Evolutionary conservation across 1,284 basidiomycete genomes (phyloP).

Genomic region (Ganoderma leucocontextum): DNA sequence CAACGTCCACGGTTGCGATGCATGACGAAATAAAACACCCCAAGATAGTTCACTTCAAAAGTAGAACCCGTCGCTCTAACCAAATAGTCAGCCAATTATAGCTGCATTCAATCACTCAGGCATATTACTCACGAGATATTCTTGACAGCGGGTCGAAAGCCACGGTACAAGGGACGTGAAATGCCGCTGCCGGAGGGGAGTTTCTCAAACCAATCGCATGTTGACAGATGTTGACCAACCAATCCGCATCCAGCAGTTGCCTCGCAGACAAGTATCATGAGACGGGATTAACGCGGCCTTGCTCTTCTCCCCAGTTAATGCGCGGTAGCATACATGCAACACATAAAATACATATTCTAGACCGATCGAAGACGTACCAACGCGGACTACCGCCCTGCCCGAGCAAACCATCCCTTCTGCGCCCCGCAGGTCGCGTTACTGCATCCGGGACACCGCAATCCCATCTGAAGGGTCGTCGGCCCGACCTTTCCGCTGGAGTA

Average conservation of each 20-base stretch:
- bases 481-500: constrained; percentile 61
- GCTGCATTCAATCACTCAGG: not conserved
- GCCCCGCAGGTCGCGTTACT: constrained; percentile 87
- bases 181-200: not conserved
- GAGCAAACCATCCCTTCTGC: constrained; percentile 90
- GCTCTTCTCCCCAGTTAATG: not conserved
- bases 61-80: not conserved
- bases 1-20: not conserved
- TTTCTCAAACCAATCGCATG: not conserved
- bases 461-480: constrained; percentile 83
- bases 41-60: not conserved
- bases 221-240: no score
- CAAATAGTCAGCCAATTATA: not conserved
- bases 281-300: not conserved
- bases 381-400: constrained; percentile 50
- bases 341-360: constrained; percentile 9
- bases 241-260: not conserved
- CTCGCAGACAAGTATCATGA: not conserved
- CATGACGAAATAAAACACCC: not conserved
- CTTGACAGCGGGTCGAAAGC: not conserved
- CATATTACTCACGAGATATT: not conserved
- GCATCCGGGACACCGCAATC: constrained; percentile 93
- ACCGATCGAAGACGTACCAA: not conserved
- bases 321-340: constrained; percentile 15
- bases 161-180: not conserved